Evolutionary conservation across 306 rosid genomes (phyloP).

Genomic region (Prunus campanulata): DNA sequence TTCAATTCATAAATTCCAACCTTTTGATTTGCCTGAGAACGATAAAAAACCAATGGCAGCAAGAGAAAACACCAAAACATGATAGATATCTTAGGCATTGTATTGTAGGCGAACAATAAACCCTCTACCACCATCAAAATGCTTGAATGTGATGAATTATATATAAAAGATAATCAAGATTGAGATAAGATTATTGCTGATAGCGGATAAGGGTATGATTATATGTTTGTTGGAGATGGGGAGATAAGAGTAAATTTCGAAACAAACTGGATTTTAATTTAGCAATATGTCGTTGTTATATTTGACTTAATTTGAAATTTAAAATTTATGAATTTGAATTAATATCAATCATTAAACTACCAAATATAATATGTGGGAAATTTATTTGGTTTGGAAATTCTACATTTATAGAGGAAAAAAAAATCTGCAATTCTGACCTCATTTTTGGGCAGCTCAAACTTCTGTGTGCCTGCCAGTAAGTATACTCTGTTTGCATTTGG

Average conservation of each 20-base stretch:
- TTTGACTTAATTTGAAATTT: neutral
- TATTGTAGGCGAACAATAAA: neutral
- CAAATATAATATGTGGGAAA: neutral
- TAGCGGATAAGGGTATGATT: neutral
- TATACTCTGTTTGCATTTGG: constrained; percentile 70
- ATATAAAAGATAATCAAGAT: neutral
- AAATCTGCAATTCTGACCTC: constrained; percentile 60
- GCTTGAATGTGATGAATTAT: neutral
- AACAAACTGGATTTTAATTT: neutral
- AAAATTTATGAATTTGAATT: neutral
- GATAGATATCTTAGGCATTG: constrained; percentile 24
- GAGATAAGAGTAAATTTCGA: neutral
- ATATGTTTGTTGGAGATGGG: neutral
- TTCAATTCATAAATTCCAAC: constrained; percentile 30
- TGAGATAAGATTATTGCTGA: neutral
- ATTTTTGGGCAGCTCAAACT: constrained; percentile 77
- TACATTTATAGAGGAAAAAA: too few relatives aligned
- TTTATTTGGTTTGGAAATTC: neutral
- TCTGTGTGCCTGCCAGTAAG: constrained; percentile 86
- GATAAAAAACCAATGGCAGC: neutral
- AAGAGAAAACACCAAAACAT: constrained; percentile 9
- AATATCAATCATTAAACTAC: neutral
- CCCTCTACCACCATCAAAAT: neutral
- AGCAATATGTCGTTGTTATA: neutral
- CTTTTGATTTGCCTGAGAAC: constrained; percentile 2